phyloP scores from a whole-genome alignment of 2,329 filamentous ascomycete species.

The Fusarium sp. region DNA sequence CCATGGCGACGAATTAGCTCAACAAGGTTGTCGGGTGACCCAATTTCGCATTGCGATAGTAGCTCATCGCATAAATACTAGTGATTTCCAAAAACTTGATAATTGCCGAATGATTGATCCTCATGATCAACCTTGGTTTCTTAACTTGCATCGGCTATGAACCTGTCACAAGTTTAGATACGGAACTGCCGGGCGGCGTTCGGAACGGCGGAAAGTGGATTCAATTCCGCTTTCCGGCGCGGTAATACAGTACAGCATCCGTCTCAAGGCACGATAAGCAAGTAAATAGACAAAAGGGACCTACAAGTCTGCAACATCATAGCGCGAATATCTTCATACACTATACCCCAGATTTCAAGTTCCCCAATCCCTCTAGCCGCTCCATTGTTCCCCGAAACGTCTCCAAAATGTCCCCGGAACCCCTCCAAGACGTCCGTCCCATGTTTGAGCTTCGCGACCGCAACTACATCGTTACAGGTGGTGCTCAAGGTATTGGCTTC shows the following conservation, averaged over 20 bases:
- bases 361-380: too few species aligned
- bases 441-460: slow-evolving; percentile 52
- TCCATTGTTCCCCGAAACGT: background rate
- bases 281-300: background rate
- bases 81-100: too few species aligned
- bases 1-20: background rate
- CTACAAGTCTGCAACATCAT: background rate
- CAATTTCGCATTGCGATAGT: background rate
- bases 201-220: slow-evolving; percentile 35
- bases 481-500: slow-evolving; percentile 56
- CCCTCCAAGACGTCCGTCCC: slow-evolving; percentile 30
- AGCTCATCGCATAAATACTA: slow-evolving; percentile 7
- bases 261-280: background rate
- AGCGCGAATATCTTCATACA: too few species aligned
- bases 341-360: too few species aligned
- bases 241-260: background rate
- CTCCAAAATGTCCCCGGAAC: slow-evolving; percentile 15
- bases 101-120: background rate
- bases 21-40: too few species aligned
- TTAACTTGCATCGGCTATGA: background rate
- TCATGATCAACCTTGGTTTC: background rate
- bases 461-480: slow-evolving; percentile 56
- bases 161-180: background rate
- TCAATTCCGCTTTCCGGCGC: slow-evolving; percentile 1
- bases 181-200: slow-evolving; percentile 17